Evolutionary conservation across 2,329 filamentous ascomycete species (phyloP).

Genomic region (Fusarium euwallaceae): DNA sequence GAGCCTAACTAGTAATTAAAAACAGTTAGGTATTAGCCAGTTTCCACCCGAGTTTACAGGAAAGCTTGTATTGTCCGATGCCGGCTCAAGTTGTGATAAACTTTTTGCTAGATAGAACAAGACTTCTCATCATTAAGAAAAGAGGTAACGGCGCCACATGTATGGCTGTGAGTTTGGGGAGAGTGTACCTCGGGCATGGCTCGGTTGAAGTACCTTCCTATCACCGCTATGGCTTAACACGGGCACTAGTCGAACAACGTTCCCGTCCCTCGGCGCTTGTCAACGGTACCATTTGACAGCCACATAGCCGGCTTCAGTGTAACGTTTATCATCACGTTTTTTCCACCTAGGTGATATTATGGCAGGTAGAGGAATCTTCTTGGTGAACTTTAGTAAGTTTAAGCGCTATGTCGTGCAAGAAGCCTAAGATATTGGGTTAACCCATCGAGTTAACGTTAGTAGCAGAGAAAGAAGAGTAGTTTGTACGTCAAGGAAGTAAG

Average conservation of each 20-base stretch:
- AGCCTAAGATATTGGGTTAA: neutral
- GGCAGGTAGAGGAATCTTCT: neutral
- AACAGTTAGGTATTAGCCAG: neutral
- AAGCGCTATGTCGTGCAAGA: neutral
- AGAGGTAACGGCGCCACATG: neutral
- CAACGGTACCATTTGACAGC: neutral
- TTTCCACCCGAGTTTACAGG: neutral
- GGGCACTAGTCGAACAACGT: neutral
- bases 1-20: neutral
- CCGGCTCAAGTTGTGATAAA: neutral
- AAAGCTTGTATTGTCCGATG: neutral
- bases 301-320: neutral
- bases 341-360: neutral
- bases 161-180: no score
- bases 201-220: neutral
- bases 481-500: neutral
- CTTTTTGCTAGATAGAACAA: neutral
- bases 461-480: neutral
- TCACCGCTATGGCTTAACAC: neutral
- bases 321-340: neutral
- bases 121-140: neutral
- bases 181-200: neutral
- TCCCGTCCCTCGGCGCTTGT: neutral
- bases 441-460: neutral
- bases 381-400: neutral